Conservation (phyloP, 768 basidiomycete species). For the Russula virescens region DNA sequence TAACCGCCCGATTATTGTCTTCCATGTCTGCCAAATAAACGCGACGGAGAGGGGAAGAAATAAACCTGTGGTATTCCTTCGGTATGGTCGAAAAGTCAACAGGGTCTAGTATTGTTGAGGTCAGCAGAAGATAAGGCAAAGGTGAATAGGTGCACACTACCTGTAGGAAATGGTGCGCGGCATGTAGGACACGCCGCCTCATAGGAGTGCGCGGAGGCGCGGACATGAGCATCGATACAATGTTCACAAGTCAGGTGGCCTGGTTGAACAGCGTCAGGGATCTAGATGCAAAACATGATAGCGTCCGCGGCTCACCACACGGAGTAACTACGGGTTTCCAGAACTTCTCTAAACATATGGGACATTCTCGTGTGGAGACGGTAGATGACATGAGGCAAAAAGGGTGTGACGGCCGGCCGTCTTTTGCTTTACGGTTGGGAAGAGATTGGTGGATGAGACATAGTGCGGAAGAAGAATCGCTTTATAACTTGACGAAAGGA, state of each 20-base stretch:
- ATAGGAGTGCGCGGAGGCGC: constrained; percentile 3
- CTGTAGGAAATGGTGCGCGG: constrained; percentile 18
- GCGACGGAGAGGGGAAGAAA: constrained; percentile 16
- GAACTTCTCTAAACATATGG: constrained; percentile 20
- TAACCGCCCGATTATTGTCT: background rate
- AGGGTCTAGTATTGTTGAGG: background rate
- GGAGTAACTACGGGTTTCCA: constrained; percentile 18
- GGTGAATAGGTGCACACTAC: background rate
- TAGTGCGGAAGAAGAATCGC: too few species aligned
- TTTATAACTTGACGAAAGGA: too few species aligned
- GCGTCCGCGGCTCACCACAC: constrained; percentile 12
- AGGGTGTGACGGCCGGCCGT: too few species aligned
- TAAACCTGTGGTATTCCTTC: constrained; percentile 16
- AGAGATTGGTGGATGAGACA: too few species aligned
- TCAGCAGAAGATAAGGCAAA: background rate
- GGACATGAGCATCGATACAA: background rate
- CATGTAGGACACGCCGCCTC: constrained; percentile 19
- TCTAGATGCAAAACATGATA: too few species aligned
- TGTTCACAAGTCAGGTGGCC: constrained; percentile 16
- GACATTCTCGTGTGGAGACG: constrained; percentile 2
- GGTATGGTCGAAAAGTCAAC: constrained; percentile 15
- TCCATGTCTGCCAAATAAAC: constrained; percentile 7
- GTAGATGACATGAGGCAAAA: background rate
- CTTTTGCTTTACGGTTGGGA: too few species aligned
- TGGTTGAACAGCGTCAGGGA: background rate